These are phyloP conservation scores for Lablab purpureus DNA, from an alignment of 306 rosid genomes.

Conservation along the genomic window DNA sequence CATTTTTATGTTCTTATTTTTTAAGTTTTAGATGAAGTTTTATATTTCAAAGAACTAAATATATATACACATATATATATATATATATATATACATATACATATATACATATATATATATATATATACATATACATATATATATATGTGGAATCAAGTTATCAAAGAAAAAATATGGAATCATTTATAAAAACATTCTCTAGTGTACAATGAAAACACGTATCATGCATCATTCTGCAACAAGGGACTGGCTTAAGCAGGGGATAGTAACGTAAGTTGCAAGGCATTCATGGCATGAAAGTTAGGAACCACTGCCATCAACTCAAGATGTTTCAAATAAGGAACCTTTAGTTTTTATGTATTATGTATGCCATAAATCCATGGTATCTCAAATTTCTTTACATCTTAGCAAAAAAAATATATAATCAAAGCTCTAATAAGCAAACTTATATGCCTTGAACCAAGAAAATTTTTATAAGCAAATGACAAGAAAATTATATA, in stretches of 20 bases:
- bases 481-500: conserved; percentile 37
- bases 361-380: conserved; percentile 46
- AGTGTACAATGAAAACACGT: background rate
- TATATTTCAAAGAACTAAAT: too few species aligned
- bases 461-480: conserved; percentile 5
- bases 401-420: conserved; percentile 43
- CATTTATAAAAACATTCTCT: background rate
- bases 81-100: too few species aligned
- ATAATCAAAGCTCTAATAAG: conserved; percentile 38
- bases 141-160: too few species aligned
- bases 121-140: too few species aligned
- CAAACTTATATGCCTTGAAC: conserved; percentile 23
- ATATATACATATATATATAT: too few species aligned
- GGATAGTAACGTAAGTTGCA: background rate
- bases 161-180: too few species aligned
- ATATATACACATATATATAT: too few species aligned
- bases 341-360: conserved; percentile 38
- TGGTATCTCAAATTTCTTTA: conserved; percentile 50
- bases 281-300: background rate
- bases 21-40: too few species aligned
- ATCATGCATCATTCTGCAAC: background rate
- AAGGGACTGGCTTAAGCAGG: background rate
- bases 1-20: too few species aligned
- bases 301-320: background rate
- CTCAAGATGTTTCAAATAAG: conserved; percentile 21